Base-by-base conservation (phyloP, 2,329 filamentous ascomycete species). In the Nakataea oryzae region DNA sequence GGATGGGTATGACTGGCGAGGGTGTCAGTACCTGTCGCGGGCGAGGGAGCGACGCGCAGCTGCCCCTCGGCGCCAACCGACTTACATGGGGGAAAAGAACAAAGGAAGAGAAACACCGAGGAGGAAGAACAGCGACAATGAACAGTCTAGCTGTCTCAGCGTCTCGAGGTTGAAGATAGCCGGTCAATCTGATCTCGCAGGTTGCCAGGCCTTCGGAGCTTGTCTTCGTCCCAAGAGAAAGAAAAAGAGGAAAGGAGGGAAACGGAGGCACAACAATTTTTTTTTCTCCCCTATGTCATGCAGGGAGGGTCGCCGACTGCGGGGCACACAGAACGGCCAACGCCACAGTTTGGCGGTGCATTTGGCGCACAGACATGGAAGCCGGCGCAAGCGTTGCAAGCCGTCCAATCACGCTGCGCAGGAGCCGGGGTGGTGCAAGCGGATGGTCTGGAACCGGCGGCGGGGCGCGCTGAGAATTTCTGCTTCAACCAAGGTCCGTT, bases 191-290 rank as follows among this genome's bases (percentile, higher is more conserved):
- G 32, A 60, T 32, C 21, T 60, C n/a, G 54, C n/a, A 50, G 47
- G 27, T 60, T 60, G 47, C 47, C 50, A 29, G 28, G 59, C 59
- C 26, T 6, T 24, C 13, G 17, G 50, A 47, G 24, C 24, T 60
- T 60, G 63, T 65, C 67, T 68, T 68, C 67, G 68, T 67, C 67
- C 67, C 67, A 69, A 67, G 66, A 61, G 54, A 65, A 68, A 67
- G 64, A 65, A 69, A 65, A 65, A 65, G 65, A 65, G 62, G 66
- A 68, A 68, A 66, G 56, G 17, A 21, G 34, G 50, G 56, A 61
- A 55, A 59, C 60, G 63, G 62, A 32, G 6, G 27, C 62, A 29
- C 14, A 26, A 54, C 61, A 62, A 65, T 65, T 61, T 65, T 68
- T 69, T 68, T 67, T 65, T 65, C 65, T 60, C n/a, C 30, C 27